Evolutionary conservation across 305 asterid genomes (phyloP).

Genomic region (Stenogyne calaminthoides): DNA sequence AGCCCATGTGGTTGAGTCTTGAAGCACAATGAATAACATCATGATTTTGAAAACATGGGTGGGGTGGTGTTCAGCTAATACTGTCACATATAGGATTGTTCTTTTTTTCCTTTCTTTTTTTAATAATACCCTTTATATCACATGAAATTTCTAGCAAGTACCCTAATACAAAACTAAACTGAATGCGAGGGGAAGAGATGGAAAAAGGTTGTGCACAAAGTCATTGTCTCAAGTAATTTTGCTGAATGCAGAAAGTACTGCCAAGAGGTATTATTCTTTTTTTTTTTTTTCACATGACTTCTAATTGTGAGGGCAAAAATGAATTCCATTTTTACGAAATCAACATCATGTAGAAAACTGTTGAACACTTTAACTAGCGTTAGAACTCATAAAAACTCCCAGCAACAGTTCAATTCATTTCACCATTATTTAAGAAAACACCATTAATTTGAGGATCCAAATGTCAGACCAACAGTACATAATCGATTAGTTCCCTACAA

Average conservation of each 20-base stretch:
- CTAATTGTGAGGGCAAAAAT: background rate
- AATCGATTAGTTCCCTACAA: background rate
- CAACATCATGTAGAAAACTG: background rate
- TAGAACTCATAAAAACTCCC: background rate
- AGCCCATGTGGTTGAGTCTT: background rate
- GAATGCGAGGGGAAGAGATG: no score
- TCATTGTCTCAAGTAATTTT: no score
- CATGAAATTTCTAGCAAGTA: background rate
- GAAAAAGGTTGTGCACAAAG: no score
- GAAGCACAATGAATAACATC: background rate
- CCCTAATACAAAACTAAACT: background rate
- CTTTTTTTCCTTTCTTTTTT: background rate
- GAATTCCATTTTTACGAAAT: background rate
- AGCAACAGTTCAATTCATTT: background rate
- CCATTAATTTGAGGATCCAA: background rate
- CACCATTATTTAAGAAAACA: background rate
- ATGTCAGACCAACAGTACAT: conserved; percentile 11
- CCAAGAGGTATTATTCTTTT: background rate
- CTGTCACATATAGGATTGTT: background rate
- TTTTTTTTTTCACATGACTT: background rate
- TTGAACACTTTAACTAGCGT: background rate
- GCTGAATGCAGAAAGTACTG: background rate
- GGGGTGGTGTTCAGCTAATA: background rate
- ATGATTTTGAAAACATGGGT: background rate
- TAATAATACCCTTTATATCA: background rate